Evolutionary conservation across 1,139 yeast species (phyloP).

Genomic region (Ogataea hybrid): DNA sequence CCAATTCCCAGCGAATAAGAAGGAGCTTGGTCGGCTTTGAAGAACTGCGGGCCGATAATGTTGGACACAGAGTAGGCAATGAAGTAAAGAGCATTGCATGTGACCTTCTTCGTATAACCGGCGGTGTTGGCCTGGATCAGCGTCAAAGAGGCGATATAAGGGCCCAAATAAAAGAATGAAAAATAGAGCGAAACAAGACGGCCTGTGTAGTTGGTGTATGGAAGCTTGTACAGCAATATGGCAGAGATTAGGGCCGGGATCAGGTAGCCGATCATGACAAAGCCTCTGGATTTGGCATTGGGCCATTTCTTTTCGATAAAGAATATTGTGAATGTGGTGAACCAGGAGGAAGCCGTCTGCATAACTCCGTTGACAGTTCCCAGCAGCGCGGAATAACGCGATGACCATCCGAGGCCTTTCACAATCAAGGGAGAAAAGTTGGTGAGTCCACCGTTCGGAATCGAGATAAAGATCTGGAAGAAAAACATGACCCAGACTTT

Average conservation of each 20-base stretch:
- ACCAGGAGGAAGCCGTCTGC: slow-evolving; percentile 21
- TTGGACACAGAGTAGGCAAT: slow-evolving; percentile 68
- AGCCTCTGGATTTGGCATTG: slow-evolving; percentile 14
- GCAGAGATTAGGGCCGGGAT: slow-evolving; percentile 16
- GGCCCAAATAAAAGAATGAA: slow-evolving; percentile 23
- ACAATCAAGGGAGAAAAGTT: slow-evolving; percentile 25
- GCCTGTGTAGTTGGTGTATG: slow-evolving; percentile 14
- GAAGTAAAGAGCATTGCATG: slow-evolving; percentile 57
- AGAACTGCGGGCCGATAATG: slow-evolving; percentile 69
- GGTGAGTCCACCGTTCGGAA: slow-evolving; percentile 40
- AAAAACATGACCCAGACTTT: slow-evolving; percentile 37
- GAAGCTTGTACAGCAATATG: slow-evolving; percentile 17
- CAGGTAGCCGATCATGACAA: slow-evolving; percentile 17
- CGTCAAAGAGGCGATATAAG: slow-evolving; percentile 22
- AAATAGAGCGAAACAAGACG: slow-evolving; percentile 19
- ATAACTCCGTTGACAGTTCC: slow-evolving; percentile 22
- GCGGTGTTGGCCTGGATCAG: slow-evolving; percentile 21
- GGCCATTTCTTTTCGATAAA: slow-evolving; percentile 16
- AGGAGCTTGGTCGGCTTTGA: slow-evolving; percentile 54
- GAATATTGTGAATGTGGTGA: slow-evolving; percentile 14
- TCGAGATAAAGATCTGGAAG: slow-evolving; percentile 35
- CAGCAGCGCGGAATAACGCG: slow-evolving; percentile 19
- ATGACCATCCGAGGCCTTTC: slow-evolving; percentile 22
- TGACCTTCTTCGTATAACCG: slow-evolving; percentile 54
- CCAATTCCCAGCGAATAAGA: slow-evolving; percentile 47